phyloP scores from a whole-genome alignment of 208 protist genomes.

The Wallacemonas sp. region DNA sequence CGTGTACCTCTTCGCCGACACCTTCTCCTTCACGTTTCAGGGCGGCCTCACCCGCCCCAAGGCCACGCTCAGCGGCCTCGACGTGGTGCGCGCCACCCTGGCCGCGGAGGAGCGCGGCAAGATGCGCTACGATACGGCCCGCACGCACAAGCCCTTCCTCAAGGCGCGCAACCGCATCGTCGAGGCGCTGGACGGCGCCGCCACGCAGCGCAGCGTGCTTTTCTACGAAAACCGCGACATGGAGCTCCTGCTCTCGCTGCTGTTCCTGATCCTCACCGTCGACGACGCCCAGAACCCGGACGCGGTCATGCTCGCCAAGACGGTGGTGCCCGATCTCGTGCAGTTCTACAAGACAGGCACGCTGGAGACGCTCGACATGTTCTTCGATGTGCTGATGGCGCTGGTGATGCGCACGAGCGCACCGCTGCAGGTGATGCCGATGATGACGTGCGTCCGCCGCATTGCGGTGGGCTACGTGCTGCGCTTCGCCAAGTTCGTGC shows the following conservation, averaged over 20 bases:
- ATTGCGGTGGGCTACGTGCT: constrained; percentile 77
- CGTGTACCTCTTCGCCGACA: constrained; percentile 84
- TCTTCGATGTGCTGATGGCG: constrained; percentile 85
- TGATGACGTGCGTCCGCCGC: constrained; percentile 78
- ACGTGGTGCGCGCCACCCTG: constrained; percentile 68
- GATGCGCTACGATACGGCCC: constrained; percentile 75
- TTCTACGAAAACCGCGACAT: constrained; percentile 87
- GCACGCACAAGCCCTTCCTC: constrained; percentile 57
- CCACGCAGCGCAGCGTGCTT: constrained; percentile 69
- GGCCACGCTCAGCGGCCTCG: constrained; percentile 40
- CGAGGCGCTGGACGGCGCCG: constrained; percentile 66
- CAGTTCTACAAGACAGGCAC: constrained; percentile 77
- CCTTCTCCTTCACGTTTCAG: constrained; percentile 83
- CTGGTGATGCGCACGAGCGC: constrained; percentile 75
- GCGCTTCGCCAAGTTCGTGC: constrained; percentile 72
- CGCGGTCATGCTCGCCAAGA: constrained; percentile 56
- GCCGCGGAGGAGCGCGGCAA: constrained; percentile 54
- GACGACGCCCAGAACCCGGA: constrained; percentile 83
- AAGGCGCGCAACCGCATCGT: constrained; percentile 87
- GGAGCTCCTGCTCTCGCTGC: constrained; percentile 73
- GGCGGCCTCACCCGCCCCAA: constrained; percentile 55
- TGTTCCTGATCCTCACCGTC: constrained; percentile 83
- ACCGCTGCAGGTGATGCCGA: constrained; percentile 82
- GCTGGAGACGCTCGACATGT: constrained; percentile 78
- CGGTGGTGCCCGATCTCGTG: constrained; percentile 66